Base-by-base conservation (phyloP, 306 rosid species). In the Heteromeles arbutifolia region DNA sequence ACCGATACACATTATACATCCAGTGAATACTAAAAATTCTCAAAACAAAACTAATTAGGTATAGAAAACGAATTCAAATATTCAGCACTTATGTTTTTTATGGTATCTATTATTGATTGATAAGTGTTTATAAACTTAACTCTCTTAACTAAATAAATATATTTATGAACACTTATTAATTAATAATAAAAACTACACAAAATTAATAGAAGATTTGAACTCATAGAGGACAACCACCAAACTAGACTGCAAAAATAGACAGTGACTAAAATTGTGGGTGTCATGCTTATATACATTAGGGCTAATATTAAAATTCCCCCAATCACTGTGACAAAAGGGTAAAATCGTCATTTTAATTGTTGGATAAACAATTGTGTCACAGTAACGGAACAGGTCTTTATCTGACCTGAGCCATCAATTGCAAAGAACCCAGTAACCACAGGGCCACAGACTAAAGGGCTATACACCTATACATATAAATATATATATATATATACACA, bases 321-420 rank as follows among this genome's bases (percentile, higher is more conserved):
- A 57, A 57, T 3, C 2, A 8, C 15, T 24, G 6, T 54, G 29
- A 4, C 8, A 4, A 54, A 65, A 66, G 86, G 86, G 81, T 62
- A 76, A 14, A 37, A 2, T 0, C 10, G 84, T 71, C 18, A 65
- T 18, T 72, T 14, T 1, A 8, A 0, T 4, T 21, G 24, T n/a
- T 25, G 83, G 61, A 25, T 69, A 73, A 75, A 79, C 76, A 77
- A 77, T 45, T 63, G 68, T 66, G 66, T 70, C 34, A 26, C 31
- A 73, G 77, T 78, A 81, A 82, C 70, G 82, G 72, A 56, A 44
- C 57, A 78, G 66, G 88, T 73, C 85, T 75, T 66, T 50, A 58
- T 73, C 81, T 75, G 70, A 77, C 70, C 81, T 69, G 73, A 77
- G 77, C 57, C 81, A 77, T 78, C 80, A 76, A 81, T 65, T 37